These are phyloP conservation scores for Ilex paraguariensis DNA, from an alignment of 305 asterid species.

Conservation along the genomic window DNA sequence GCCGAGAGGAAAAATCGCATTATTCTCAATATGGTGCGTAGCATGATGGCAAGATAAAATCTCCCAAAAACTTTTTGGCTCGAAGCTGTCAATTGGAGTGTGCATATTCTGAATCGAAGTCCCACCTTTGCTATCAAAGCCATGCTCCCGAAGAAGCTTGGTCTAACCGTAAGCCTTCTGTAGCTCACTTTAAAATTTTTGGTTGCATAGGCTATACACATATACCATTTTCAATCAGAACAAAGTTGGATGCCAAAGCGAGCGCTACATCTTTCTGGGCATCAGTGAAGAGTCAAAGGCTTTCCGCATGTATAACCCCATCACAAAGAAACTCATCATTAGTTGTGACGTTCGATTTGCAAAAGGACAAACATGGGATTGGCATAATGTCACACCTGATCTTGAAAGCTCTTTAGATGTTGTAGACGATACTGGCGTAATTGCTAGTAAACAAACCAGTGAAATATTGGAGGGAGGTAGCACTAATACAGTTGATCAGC, in stretches of 20 bases:
- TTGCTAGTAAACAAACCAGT: background rate
- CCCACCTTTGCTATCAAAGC: too few relatives aligned
- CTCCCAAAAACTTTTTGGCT: too few relatives aligned
- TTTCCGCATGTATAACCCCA: constrained; percentile 1
- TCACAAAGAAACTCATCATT: background rate
- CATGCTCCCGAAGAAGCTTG: too few relatives aligned
- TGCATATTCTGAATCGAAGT: too few relatives aligned
- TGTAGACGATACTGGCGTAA: background rate
- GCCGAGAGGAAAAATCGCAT: too few relatives aligned
- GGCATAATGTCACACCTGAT: background rate
- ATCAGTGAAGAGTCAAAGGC: constrained; percentile 6
- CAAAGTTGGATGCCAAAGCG: background rate
- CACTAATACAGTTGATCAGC: too few relatives aligned
- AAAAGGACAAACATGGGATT: background rate
- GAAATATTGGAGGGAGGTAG: too few relatives aligned
- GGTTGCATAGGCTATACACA: constrained; percentile 1
- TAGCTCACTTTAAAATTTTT: constrained; percentile 2
- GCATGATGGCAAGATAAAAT: too few relatives aligned
- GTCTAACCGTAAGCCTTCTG: too few relatives aligned
- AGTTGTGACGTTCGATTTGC: constrained; percentile 6
- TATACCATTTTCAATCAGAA: background rate
- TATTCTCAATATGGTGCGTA: too few relatives aligned
- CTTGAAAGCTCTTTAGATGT: background rate
- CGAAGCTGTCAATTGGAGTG: too few relatives aligned
- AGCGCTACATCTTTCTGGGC: background rate